These are phyloP conservation scores for Ceratobasidium sp. DNA, from an alignment of 1,284 basidiomycete species.

Conservation along the genomic window DNA sequence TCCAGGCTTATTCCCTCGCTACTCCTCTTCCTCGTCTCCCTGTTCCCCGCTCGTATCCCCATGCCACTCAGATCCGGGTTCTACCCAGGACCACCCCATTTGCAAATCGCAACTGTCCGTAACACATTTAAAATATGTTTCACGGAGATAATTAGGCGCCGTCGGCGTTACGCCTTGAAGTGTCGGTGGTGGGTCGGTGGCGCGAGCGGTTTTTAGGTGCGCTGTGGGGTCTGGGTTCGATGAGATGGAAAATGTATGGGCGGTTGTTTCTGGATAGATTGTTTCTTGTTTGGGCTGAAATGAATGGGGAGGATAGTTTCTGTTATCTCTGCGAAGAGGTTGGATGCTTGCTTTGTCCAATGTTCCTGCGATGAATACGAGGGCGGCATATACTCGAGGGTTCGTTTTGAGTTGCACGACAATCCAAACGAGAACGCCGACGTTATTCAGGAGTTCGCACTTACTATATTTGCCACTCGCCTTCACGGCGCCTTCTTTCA, in stretches of 20 bases:
- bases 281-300: too few relatives aligned
- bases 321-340: background rate
- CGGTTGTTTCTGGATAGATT: too few relatives aligned
- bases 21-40: too few relatives aligned
- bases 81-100: background rate
- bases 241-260: background rate
- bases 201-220: background rate
- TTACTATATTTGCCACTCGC: too few relatives aligned
- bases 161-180: background rate
- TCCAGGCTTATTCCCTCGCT: too few relatives aligned
- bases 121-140: background rate
- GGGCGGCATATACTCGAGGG: background rate
- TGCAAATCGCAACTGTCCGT: background rate
- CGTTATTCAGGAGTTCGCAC: too few relatives aligned
- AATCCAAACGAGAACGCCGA: too few relatives aligned
- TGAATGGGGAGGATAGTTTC: background rate
- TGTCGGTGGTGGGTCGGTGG: slow-evolving; percentile 1
- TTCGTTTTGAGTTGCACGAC: too few relatives aligned
- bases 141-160: background rate
- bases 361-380: background rate
- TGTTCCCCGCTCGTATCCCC: too few relatives aligned
- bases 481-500: too few relatives aligned
- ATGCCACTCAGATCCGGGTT: too few relatives aligned
- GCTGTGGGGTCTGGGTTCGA: background rate
- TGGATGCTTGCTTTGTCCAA: background rate